Conservation (phyloP, 2,329 filamentous ascomycete species). For the Lasiodiplodia theobromae region DNA sequence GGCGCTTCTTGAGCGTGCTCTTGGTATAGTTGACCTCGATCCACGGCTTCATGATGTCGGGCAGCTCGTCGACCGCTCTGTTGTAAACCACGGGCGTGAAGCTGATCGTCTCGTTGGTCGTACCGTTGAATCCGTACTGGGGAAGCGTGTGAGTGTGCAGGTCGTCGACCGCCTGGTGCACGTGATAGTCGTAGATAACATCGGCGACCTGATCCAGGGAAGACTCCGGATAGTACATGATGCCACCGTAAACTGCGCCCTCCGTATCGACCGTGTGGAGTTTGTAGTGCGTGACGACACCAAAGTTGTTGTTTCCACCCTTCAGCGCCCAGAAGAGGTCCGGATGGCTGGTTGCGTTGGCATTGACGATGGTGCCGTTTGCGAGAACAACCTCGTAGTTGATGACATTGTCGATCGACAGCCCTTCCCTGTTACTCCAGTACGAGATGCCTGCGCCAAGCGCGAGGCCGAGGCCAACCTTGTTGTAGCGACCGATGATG, state of each 20-base stretch:
- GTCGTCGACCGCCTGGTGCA: background rate
- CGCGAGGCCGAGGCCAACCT: slow-evolving; percentile 30
- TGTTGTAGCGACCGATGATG: slow-evolving; percentile 38
- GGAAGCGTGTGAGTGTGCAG: background rate
- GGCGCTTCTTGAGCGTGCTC: background rate
- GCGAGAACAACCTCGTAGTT: slow-evolving; percentile 43
- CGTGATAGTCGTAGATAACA: background rate
- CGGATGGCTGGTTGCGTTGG: slow-evolving; percentile 35
- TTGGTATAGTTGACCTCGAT: background rate
- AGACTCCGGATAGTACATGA: slow-evolving; percentile 34
- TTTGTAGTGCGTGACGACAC: slow-evolving; percentile 39
- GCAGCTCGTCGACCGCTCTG: background rate
- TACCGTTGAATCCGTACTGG: background rate
- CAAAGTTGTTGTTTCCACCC: slow-evolving; percentile 44
- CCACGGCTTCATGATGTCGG: background rate
- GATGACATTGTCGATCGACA: slow-evolving; percentile 45
- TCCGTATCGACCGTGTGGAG: slow-evolving; percentile 30
- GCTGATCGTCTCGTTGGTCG: background rate
- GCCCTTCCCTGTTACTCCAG: slow-evolving; percentile 34
- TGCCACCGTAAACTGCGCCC: slow-evolving; percentile 46
- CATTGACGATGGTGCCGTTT: slow-evolving; percentile 39
- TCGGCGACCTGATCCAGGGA: background rate
- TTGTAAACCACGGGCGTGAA: background rate
- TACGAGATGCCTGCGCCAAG: slow-evolving; percentile 30
- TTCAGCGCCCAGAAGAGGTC: slow-evolving; percentile 49